A percentile compares a stretch with the other conserved stretches of the same genome.
phyloP scores from a whole-genome alignment of 176 grass and related monocot genomes.

The Coix lacrymajobi region DNA sequence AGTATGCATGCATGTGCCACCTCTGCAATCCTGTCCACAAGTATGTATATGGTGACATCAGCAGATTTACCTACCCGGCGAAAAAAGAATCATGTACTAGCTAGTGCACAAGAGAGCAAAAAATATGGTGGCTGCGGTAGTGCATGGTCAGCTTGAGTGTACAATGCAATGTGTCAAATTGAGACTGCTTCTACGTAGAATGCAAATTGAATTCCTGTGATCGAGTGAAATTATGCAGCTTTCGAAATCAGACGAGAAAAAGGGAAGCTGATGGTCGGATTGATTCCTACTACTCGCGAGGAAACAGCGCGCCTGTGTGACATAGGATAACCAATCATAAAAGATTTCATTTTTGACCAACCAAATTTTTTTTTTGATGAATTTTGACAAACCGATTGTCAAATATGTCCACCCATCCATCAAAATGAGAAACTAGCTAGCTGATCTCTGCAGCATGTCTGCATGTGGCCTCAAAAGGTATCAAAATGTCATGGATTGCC shows the following conservation, averaged over 20 bases:
- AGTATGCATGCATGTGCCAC: conserved; percentile 1
- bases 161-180: conserved; percentile 29
- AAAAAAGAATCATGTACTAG: not conserved
- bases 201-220: not conserved
- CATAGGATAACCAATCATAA: conserved; percentile 9
- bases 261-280: not conserved
- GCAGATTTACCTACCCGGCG: conserved; percentile 33
- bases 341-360: conserved; percentile 26
- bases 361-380: too few species aligned
- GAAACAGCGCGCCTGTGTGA: conserved; percentile 9
- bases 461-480: not conserved
- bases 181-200: not conserved
- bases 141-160: conserved; percentile 37
- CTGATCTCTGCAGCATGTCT: not conserved
- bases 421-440: not conserved
- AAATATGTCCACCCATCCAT: not conserved
- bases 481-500: conserved; percentile 15
- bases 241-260: not conserved
- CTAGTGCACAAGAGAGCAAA: not conserved
- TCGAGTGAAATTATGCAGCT: not conserved
- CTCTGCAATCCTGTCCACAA: conserved; percentile 25
- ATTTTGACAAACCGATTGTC: conserved; percentile 18
- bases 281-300: conserved; percentile 28
- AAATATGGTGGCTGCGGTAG: conserved; percentile 23
- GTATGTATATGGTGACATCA: conserved; percentile 3